A percentile compares a stretch with the other conserved stretches of the same genome.
Conservation (phyloP, 73 alveolate species). For the Blepharisma stoltei region DNA sequence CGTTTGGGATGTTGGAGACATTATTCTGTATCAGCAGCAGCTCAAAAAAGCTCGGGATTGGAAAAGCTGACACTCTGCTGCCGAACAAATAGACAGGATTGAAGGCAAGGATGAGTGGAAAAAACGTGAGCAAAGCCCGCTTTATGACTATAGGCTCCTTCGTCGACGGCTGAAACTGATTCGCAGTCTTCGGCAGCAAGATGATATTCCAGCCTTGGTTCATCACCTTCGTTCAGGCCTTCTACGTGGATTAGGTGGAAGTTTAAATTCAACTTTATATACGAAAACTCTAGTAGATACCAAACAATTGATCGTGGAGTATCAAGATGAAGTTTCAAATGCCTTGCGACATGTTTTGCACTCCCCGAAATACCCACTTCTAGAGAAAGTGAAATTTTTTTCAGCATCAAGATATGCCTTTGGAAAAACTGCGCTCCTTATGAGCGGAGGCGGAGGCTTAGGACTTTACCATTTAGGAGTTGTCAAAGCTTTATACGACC, state of each 20-base stretch:
- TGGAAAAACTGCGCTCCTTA: slow-evolving; percentile 67
- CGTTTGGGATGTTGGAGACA: slow-evolving; percentile 28
- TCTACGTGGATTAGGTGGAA: slow-evolving; percentile 53
- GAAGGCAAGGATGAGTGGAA: slow-evolving; percentile 66
- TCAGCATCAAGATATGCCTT: slow-evolving; percentile 65
- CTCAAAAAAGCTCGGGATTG: slow-evolving; percentile 28
- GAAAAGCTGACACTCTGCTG: slow-evolving; percentile 41
- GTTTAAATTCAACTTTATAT: slow-evolving; percentile 42
- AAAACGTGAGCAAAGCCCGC: slow-evolving; percentile 27
- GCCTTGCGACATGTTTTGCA: slow-evolving; percentile 47
- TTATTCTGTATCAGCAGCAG: background rate
- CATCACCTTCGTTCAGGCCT: slow-evolving; percentile 48
- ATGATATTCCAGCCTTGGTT: slow-evolving; percentile 42
- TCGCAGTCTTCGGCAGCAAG: slow-evolving; percentile 37
- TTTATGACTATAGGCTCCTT: slow-evolving; percentile 46
- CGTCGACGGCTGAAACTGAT: slow-evolving; percentile 18
- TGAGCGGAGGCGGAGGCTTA: slow-evolving; percentile 69
- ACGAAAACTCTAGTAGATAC: slow-evolving; percentile 56
- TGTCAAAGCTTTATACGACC: slow-evolving; percentile 53
- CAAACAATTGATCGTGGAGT: slow-evolving; percentile 50
- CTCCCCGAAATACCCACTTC: slow-evolving; percentile 26
- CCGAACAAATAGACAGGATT: slow-evolving; percentile 42
- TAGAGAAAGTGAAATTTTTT: slow-evolving; percentile 56
- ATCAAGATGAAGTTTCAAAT: slow-evolving; percentile 58
- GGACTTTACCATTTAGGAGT: slow-evolving; percentile 72